Evolutionary conservation across 352 stramenopile genomes (phyloP), one percentile per base, ranked within the genome.

Genomic region (Pseudoperonospora humuli): DNA sequence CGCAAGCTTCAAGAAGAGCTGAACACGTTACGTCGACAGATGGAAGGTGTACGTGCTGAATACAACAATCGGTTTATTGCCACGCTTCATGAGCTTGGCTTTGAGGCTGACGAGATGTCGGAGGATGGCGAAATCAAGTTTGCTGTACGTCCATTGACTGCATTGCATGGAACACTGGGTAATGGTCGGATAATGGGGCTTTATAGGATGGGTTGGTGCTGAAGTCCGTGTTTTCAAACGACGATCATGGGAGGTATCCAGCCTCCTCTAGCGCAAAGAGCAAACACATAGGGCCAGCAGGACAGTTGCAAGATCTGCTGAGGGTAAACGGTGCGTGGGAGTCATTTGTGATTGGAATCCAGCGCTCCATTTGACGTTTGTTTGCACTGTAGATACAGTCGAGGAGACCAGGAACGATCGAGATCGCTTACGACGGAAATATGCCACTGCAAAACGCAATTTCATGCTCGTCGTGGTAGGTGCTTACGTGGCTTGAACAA

Each of bases 101-200:
- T 89, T 44, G 74, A 93, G 7, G 80, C 75, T 6, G 74, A 88
- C 36, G 77, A 86, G 37, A 73, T 90, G 33, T 81, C 67, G 1
- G 71, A 86, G 23, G 76, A 57, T 10, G 77, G 80, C 21, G 77
- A 93, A 50, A 84, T 93, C 47, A 86, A 83, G 46, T 88, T 90
- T 61, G 67, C 75, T 11, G 80, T 89, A 54, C 13, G 64, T 46
- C 14, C 7, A 8, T 11, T 8, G 7, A 21, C 24, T 18, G 15
- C 9, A n/a, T 38, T 44, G 6, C 4, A 7, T 23, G 19, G 4
- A 39, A 21, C 47, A 5, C 7, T 14, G 19, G 29, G 36, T 40
- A 9, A n/a, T 39, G 20, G 20, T 14, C 5, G 4, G 33, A 24
- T 10, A 26, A 14, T 43, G 14, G 14, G 27, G 15, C 8, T 52